phyloP scores from a whole-genome alignment of 306 rosid genomes.

The Lupinus albus region DNA sequence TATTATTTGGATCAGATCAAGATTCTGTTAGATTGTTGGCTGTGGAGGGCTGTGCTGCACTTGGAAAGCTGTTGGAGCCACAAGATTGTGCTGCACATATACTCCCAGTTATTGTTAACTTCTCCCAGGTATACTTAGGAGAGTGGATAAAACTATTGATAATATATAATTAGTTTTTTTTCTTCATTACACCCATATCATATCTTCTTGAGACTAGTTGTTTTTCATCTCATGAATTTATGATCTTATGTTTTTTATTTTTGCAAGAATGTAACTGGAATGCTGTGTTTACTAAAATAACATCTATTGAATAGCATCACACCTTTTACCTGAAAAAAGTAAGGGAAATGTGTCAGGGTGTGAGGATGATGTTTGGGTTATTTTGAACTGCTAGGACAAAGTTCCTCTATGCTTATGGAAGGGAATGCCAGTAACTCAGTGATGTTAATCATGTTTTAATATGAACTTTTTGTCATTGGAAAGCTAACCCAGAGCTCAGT shows the following conservation, averaged over 20 bases:
- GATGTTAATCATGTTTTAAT: background rate
- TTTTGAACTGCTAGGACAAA: conserved; percentile 6
- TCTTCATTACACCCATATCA: conserved; percentile 6
- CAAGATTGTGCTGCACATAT: conserved; percentile 93
- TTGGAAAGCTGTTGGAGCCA: conserved; percentile 92
- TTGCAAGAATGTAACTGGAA: background rate
- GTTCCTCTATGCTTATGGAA: background rate
- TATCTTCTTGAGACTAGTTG: conserved; percentile 6
- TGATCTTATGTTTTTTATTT: background rate
- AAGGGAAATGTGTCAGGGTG: background rate
- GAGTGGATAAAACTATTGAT: conserved; percentile 21
- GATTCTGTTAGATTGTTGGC: conserved; percentile 96
- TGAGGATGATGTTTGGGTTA: background rate
- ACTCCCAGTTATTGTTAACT: conserved; percentile 91
- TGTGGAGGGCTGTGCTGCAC: conserved; percentile 95
- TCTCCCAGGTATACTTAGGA: conserved; percentile 77
- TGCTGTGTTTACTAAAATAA: background rate
- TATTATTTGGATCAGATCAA: conserved; percentile 68
- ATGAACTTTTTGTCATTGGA: conserved; percentile 1
- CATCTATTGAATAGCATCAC: background rate
- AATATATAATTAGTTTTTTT: background rate
- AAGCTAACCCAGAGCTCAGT: background rate
- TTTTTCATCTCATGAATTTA: background rate
- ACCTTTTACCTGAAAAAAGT: background rate
- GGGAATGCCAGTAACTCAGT: background rate